Percentiles rank a stretch among this genome's conserved stretches.
phyloP scores from a whole-genome alignment of 2,329 filamentous ascomycete genomes.

The Colletotrichum phormii region DNA sequence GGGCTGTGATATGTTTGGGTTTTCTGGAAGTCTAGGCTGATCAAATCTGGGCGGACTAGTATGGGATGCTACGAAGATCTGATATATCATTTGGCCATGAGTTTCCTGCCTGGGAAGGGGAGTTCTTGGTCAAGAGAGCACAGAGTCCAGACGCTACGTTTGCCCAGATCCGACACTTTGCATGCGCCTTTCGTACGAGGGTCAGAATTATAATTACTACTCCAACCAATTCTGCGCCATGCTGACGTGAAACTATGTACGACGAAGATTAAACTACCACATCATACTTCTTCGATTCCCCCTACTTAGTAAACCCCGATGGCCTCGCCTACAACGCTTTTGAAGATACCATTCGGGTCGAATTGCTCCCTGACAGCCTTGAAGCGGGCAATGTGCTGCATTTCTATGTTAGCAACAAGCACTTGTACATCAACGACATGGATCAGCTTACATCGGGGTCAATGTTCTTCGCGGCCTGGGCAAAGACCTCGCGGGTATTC shows the following conservation, averaged over 20 bases:
- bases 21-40: not conserved
- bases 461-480: constrained; percentile 57
- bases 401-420: not conserved
- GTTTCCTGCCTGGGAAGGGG: too few species aligned
- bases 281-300: not conserved
- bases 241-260: not conserved
- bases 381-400: constrained; percentile 56
- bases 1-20: not conserved
- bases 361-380: constrained; percentile 60
- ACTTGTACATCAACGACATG: not conserved
- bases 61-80: too few species aligned
- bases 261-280: not conserved
- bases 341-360: constrained; percentile 59
- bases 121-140: too few species aligned
- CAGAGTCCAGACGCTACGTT: too few species aligned
- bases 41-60: too few species aligned
- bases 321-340: constrained; percentile 61
- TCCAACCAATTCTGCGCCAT: not conserved
- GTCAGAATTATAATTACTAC: too few species aligned
- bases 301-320: constrained; percentile 53
- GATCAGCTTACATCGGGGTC: constrained; percentile 52
- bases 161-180: too few species aligned
- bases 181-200: too few species aligned
- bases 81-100: too few species aligned
- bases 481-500: constrained; percentile 61